Evolutionary conservation across 345 rosid genomes (phyloP).

Genomic region (Noccaea caerulescens): DNA sequence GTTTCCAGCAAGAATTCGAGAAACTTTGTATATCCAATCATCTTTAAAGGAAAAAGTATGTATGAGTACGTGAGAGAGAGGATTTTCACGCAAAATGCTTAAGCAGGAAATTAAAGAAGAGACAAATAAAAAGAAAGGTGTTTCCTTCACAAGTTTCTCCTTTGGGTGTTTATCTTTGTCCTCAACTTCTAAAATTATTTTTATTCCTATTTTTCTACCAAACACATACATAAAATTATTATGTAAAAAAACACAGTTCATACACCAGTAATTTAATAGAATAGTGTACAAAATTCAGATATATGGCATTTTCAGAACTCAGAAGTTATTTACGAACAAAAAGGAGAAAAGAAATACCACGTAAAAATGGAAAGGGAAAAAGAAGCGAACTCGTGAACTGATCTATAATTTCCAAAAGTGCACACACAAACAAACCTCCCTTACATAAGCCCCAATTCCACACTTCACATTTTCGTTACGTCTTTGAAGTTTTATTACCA

Average conservation of each 20-base stretch:
- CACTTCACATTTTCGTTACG: neutral
- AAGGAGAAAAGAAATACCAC: neutral
- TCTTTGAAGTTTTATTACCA: conserved; percentile 11
- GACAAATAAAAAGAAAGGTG: conserved; percentile 1
- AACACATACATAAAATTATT: neutral
- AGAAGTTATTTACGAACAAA: neutral
- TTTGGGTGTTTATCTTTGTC: conserved; percentile 11
- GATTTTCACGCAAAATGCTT: conserved; percentile 10
- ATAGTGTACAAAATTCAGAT: too few species aligned
- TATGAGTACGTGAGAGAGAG: conserved; percentile 16
- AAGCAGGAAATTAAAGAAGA: conserved; percentile 17
- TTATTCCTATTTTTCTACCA: neutral
- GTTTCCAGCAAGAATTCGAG: neutral
- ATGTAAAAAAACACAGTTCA: too few species aligned
- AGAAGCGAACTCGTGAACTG: conserved; percentile 29
- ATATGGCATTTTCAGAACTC: too few species aligned
- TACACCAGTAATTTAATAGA: too few species aligned
- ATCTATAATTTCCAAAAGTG: conserved; percentile 2
- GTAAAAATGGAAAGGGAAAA: conserved; percentile 6
- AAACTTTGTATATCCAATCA: neutral
- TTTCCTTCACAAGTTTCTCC: conserved; percentile 28
- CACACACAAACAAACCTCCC: conserved; percentile 10
- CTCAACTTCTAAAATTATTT: neutral
- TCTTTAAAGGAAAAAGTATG: conserved; percentile 12
- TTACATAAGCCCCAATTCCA: conserved; percentile 18